A percentile compares a stretch with the other conserved stretches of the same genome.
phyloP scores from a whole-genome alignment of 495 filamentous ascomycete genomes.

The Chaetomium cochliodes region DNA sequence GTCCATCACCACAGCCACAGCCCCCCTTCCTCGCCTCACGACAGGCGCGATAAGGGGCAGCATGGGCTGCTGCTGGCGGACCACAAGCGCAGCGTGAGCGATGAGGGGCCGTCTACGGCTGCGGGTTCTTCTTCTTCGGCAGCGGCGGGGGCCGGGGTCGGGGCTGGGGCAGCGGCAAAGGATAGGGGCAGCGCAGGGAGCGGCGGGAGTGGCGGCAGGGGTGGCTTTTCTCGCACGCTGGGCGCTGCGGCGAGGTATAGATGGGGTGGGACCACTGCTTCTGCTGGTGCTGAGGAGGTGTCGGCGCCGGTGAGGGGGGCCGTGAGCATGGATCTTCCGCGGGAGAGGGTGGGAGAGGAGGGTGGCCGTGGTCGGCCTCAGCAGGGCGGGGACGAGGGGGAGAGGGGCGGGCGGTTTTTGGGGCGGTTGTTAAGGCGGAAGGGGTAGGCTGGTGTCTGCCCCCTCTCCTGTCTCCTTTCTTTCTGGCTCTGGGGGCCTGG shows the following conservation, averaged over 20 bases:
- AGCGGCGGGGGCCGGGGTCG: too few species aligned
- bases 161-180: not conserved
- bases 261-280: not conserved
- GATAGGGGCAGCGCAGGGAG: not conserved
- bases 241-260: not conserved
- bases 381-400: not conserved
- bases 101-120: constrained; percentile 9
- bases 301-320: not conserved
- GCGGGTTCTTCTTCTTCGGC: not conserved
- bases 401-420: not conserved
- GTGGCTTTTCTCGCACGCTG: not conserved
- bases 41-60: constrained; percentile 2
- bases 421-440: not conserved
- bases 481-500: not conserved
- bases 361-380: not conserved
- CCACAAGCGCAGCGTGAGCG: constrained; percentile 26
- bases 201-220: not conserved
- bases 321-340: constrained; percentile 17
- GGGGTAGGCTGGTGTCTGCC: not conserved
- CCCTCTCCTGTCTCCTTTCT: not conserved
- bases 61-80: not conserved
- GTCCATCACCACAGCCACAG: not conserved
- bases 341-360: not conserved
- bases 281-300: not conserved
- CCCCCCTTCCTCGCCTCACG: not conserved